Conservation (phyloP, 192 early-diverging fungal species). For the Jimgerdemannia lactiflua region DNA sequence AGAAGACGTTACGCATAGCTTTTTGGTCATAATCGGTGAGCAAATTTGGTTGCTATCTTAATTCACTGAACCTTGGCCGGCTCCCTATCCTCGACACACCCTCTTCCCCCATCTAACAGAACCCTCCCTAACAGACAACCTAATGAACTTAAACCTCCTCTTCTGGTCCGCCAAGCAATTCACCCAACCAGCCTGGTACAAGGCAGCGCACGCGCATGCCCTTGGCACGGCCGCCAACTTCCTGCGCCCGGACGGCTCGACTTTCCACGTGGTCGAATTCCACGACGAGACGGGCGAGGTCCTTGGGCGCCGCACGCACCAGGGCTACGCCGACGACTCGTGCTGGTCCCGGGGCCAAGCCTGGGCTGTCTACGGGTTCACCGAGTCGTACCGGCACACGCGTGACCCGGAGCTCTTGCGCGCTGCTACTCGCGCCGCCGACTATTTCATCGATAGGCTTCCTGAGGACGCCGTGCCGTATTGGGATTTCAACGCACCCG, state of each 20-base stretch:
- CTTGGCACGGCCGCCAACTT: not conserved
- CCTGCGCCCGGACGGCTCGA: not conserved
- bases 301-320: not conserved
- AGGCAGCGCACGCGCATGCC: not conserved
- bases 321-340: not conserved
- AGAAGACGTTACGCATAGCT: not conserved
- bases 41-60: no score
- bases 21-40: not conserved
- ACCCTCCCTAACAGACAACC: not conserved
- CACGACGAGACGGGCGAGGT: not conserved
- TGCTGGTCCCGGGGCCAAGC: not conserved
- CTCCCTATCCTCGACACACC: no score
- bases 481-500: constrained; percentile 1
- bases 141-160: not conserved
- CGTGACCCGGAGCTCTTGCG: not conserved
- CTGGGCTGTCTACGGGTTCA: not conserved
- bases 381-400: not conserved
- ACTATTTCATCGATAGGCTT: not conserved
- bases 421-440: not conserved
- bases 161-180: not conserved
- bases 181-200: not conserved
- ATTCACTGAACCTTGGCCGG: no score
- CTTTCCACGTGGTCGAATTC: not conserved
- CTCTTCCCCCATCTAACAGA: no score
- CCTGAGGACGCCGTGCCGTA: not conserved